Percentiles rank a stretch among this genome's conserved stretches.
Conservation (phyloP, 1,284 basidiomycete genomes). For the Megacollybia platyphylla region DNA sequence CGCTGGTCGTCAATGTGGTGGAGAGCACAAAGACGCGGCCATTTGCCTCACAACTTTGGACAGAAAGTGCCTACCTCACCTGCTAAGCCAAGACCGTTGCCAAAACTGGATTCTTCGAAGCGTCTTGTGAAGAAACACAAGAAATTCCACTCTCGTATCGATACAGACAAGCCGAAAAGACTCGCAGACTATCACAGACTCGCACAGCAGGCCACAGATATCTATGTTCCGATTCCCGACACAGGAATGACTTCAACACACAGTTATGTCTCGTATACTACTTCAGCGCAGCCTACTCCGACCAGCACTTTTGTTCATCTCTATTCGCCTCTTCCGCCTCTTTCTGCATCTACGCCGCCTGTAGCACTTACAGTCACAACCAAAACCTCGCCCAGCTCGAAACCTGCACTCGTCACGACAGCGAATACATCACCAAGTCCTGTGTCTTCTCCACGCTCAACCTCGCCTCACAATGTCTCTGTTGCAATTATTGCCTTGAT, state of each 20-base stretch:
- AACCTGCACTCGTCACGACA: constrained; percentile 5
- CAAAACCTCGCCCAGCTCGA: constrained; percentile 5
- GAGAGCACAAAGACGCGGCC: background rate
- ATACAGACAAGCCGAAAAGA: background rate
- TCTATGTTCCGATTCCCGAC: constrained; percentile 9
- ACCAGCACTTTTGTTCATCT: constrained; percentile 8
- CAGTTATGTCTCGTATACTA: constrained; percentile 1
- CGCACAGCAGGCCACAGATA: constrained; percentile 2
- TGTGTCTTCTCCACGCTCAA: constrained; percentile 8
- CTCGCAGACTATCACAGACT: background rate
- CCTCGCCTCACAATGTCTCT: constrained; percentile 16
- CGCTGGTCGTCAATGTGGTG: too few relatives aligned
- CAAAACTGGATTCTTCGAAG: constrained; percentile 5
- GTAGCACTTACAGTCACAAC: constrained; percentile 1
- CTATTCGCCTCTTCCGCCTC: constrained; percentile 6
- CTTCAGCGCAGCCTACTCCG: constrained; percentile 5
- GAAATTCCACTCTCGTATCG: constrained; percentile 3
- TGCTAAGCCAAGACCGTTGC: background rate
- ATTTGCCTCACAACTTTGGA: background rate
- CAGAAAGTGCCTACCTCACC: background rate
- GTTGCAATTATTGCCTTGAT: constrained; percentile 40
- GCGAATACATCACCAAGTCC: constrained; percentile 3
- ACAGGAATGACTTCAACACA: constrained; percentile 4
- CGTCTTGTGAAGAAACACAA: constrained; percentile 8
- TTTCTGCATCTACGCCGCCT: constrained; percentile 7